Base-by-base conservation (phyloP, 805 yeast species). In the Monosporozyma unispora region DNA sequence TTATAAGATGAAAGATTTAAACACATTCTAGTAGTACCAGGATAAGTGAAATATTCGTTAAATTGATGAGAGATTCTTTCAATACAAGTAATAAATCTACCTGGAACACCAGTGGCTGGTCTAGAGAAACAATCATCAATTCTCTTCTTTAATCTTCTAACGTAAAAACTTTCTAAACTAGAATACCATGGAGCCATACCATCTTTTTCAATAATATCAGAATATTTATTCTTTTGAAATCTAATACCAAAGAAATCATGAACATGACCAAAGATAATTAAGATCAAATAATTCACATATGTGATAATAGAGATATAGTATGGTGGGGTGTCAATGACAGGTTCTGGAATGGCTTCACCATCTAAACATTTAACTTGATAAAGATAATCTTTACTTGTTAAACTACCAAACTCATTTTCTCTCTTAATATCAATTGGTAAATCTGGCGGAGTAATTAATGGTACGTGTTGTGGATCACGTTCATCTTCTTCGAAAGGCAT, bases 81-180 rank as follows among this genome's bases (percentile, higher is more conserved):
- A 59, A 84, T 82, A 59, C 96, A 83, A 50, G 81, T 78, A 58
- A 91, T 81, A 61, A 74, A 83, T 66, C 99, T 80, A 25, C 99
- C 99, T 1, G 99, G 98, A 19, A 91, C 98, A 47, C 97, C 98
- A 52, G 86, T 84, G n/a, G 95, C 87, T 41, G 96, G 96, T 64
- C 96, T 81, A 1, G 95, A 87, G 67, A 93, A 93, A 68, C 96
- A 88, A 69, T 91, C 98, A 64, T 87, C 96, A 51, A 93, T 79
- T 68, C 96, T 84, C 57, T 77, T 79, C 66, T 93, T 90, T 74
- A 93, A 77, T 60, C 98, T 82, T 60, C 99, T 83, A 41, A 90
- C 84, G 67, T 90, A 93, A 66, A 93, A 95, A 54, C 87, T 81
- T 68, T 93, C 99, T 64, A 91, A 89, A 44, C 89, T 91, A 23